Conservation (phyloP, 805 yeast species). For the Ogataea paraovalis region DNA sequence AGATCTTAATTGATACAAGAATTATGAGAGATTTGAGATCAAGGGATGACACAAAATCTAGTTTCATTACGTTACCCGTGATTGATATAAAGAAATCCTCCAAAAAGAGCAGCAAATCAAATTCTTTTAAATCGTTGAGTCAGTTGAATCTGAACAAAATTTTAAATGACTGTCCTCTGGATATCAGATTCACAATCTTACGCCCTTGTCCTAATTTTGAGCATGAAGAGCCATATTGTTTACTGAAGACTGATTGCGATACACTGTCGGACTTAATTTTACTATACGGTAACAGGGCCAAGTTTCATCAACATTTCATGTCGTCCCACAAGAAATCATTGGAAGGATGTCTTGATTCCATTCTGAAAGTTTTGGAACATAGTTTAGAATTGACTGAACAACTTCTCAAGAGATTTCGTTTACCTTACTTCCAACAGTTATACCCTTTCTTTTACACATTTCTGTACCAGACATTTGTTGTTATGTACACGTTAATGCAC, state of each 20-base stretch:
- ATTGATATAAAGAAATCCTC: constrained; percentile 23
- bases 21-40: constrained; percentile 18
- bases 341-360: constrained; percentile 37
- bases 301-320: constrained; percentile 49
- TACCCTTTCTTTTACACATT: constrained; percentile 48
- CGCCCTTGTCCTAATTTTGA: constrained; percentile 23
- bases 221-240: constrained; percentile 24
- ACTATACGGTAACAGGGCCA: constrained; percentile 48
- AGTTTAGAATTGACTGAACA: constrained; percentile 32
- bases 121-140: constrained; percentile 17
- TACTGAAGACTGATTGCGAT: constrained; percentile 32
- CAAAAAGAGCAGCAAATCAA: constrained; percentile 10
- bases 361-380: constrained; percentile 35
- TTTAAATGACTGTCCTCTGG: constrained; percentile 28
- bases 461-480: constrained; percentile 49
- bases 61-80: constrained; percentile 26
- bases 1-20: constrained; percentile 29
- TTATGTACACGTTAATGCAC: constrained; percentile 45
- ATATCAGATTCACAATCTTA: constrained; percentile 28
- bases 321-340: constrained; percentile 33
- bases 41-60: constrained; percentile 21
- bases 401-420: constrained; percentile 31
- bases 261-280: constrained; percentile 42
- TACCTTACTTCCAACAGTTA: constrained; percentile 31
- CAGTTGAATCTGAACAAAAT: constrained; percentile 17